phyloP scores from a whole-genome alignment of 768 basidiomycete genomes.

The Panaeolus papilionaceus region DNA sequence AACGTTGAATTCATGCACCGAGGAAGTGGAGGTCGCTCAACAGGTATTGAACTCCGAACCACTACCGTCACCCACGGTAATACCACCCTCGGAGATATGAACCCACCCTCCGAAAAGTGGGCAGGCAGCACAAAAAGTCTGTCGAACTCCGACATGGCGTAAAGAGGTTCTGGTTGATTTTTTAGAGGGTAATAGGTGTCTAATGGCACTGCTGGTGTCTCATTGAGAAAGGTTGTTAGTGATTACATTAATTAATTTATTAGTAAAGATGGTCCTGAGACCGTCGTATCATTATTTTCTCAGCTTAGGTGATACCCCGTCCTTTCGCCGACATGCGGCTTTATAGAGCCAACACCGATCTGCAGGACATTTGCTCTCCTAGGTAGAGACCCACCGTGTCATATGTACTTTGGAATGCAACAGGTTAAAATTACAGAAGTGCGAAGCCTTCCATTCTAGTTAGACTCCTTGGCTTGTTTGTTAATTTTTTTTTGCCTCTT shows the following conservation, averaged over 20 bases:
- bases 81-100: conserved; percentile 11
- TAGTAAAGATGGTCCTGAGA: background rate
- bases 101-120: background rate
- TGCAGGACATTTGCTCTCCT: background rate
- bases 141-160: conserved; percentile 9
- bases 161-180: background rate
- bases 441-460: background rate
- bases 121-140: conserved; percentile 9
- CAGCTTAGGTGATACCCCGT: background rate
- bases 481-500: background rate
- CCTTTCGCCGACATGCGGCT: conserved; percentile 3
- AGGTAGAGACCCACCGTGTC: background rate
- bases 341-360: background rate
- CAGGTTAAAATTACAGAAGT: background rate
- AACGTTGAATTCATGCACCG: conserved; percentile 17
- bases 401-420: conserved; percentile 1
- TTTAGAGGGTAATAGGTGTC: background rate
- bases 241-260: conserved; percentile 12
- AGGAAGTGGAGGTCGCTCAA: conserved; percentile 2
- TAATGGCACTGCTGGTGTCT: background rate
- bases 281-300: background rate
- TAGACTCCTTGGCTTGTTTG: background rate
- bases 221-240: background rate
- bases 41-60: conserved; percentile 13
- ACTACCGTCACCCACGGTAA: conserved; percentile 2